A percentile compares a stretch with the other conserved stretches of the same genome.
Evolutionary conservation across 2,329 filamentous ascomycete species (phyloP).

Genomic region (Phoma herbarum): DNA sequence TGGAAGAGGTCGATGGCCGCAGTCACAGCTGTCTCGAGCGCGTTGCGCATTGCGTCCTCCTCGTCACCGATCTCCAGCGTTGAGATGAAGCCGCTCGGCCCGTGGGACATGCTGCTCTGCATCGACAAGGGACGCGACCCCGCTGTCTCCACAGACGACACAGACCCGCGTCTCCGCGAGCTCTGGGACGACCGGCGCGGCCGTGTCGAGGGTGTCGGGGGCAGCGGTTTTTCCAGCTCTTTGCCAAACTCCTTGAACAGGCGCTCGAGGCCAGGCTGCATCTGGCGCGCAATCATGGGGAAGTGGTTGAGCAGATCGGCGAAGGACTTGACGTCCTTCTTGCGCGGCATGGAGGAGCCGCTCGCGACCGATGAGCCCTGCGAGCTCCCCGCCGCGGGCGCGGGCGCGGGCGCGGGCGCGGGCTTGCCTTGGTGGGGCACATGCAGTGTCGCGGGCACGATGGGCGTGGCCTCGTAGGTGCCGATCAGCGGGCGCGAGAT

Average conservation of each 20-base stretch:
- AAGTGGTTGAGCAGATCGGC: slow-evolving; percentile 89
- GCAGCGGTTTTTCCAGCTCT: slow-evolving; percentile 84
- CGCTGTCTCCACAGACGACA: slow-evolving; percentile 48
- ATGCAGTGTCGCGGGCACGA: slow-evolving; percentile 66
- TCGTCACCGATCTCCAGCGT: slow-evolving; percentile 80
- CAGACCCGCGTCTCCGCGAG: slow-evolving; percentile 46
- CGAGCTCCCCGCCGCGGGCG: slow-evolving; percentile 21
- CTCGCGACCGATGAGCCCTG: slow-evolving; percentile 25
- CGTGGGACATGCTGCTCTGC: slow-evolving; percentile 49
- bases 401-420: slow-evolving; percentile 11
- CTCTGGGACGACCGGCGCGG: slow-evolving; percentile 44
- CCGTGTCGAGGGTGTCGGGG: slow-evolving; percentile 69
- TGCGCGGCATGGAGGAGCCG: slow-evolving; percentile 63
- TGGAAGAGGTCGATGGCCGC: slow-evolving; percentile 96
- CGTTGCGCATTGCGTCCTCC: slow-evolving; percentile 87
- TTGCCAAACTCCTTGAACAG: slow-evolving; percentile 88
- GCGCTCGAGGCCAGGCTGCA: slow-evolving; percentile 90
- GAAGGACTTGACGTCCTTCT: slow-evolving; percentile 92
- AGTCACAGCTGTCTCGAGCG: slow-evolving; percentile 90
- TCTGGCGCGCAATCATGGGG: slow-evolving; percentile 93
- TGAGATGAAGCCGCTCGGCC: slow-evolving; percentile 50
- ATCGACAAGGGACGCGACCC: slow-evolving; percentile 40
- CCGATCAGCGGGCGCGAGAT: slow-evolving; percentile 90
- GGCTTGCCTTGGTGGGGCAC: slow-evolving; percentile 30
- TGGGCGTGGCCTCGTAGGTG: slow-evolving; percentile 77